Evolutionary conservation across 768 basidiomycete genomes (phyloP).

Genomic region (Grammothele lineata): DNA sequence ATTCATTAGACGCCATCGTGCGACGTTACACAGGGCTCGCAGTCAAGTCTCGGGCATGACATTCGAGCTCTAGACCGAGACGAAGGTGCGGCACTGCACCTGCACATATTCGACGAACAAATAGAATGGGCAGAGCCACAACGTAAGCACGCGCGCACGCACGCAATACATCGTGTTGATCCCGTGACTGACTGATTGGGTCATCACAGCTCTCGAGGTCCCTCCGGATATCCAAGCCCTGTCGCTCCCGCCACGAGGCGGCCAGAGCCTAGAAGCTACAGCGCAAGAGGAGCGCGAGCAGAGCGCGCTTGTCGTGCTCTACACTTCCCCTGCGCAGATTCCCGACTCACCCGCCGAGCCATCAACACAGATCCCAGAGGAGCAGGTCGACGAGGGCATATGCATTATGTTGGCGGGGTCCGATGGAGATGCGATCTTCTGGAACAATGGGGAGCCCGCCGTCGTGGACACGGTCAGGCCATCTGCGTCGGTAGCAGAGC

Average conservation of each 20-base stretch:
- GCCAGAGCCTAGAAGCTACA: slow-evolving; percentile 62
- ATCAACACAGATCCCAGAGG: slow-evolving; percentile 53
- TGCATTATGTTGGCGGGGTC: slow-evolving; percentile 66
- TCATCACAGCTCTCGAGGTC: slow-evolving; percentile 54
- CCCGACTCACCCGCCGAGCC: slow-evolving; percentile 79
- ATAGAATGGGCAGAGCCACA: slow-evolving; percentile 83
- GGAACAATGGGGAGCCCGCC: slow-evolving; percentile 39
- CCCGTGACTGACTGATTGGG: slow-evolving; percentile 21
- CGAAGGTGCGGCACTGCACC: slow-evolving; percentile 82
- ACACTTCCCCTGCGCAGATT: slow-evolving; percentile 65
- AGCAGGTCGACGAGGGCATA: slow-evolving; percentile 61
- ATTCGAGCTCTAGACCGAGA: slow-evolving; percentile 83
- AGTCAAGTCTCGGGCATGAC: slow-evolving; percentile 63
- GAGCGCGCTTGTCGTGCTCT: slow-evolving; percentile 69
- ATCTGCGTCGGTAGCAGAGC: slow-evolving; percentile 57
- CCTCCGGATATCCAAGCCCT: slow-evolving; percentile 53
- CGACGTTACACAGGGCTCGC: slow-evolving; percentile 59
- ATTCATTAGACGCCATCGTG: slow-evolving; percentile 42
- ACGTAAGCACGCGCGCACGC: slow-evolving; percentile 45
- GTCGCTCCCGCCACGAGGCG: slow-evolving; percentile 53
- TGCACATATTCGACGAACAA: slow-evolving; percentile 79
- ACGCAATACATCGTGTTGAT: not conserved
- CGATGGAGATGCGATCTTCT: slow-evolving; percentile 64
- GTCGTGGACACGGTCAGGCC: slow-evolving; percentile 23
- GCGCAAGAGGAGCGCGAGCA: slow-evolving; percentile 77